phyloP scores from a whole-genome alignment of 768 basidiomycete species.

The Auriscalpium microsporum region DNA sequence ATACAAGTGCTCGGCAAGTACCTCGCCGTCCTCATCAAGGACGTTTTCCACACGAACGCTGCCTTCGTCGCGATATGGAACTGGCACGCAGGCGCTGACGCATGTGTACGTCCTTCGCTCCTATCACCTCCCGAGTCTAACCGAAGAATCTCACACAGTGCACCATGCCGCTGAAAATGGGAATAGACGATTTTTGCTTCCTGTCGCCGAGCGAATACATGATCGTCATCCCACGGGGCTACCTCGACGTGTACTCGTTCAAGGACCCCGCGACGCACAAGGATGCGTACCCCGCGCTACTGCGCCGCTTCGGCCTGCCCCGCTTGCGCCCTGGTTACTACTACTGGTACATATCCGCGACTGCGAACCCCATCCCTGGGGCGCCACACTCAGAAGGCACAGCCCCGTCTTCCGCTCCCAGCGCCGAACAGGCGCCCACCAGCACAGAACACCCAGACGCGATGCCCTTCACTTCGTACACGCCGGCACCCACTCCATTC shows the following conservation, averaged over 20 bases:
- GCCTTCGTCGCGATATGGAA: conserved; percentile 3
- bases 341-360: conserved; percentile 49
- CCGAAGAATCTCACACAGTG: conserved; percentile 24
- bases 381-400: neutral
- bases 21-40: conserved; percentile 2
- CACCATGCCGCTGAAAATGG: conserved; percentile 30
- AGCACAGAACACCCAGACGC: neutral
- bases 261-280: neutral
- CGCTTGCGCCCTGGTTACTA: neutral
- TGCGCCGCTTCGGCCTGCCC: conserved; percentile 2
- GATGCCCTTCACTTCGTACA: neutral
- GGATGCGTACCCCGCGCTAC: neutral
- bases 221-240: conserved; percentile 36
- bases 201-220: conserved; percentile 38
- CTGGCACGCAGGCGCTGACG: neutral
- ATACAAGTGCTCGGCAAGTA: conserved; percentile 2
- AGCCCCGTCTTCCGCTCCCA: neutral
- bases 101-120: conserved; percentile 28
- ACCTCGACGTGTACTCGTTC: conserved; percentile 43
- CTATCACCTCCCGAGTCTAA: neutral
- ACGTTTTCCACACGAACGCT: neutral
- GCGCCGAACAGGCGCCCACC: neutral
- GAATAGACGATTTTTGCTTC: conserved; percentile 49
- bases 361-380: conserved; percentile 41
- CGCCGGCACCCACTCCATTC: neutral